A percentile compares a stretch with the other conserved stretches of the same genome.
phyloP scores from a whole-genome alignment of 1,284 basidiomycete species.

The Coniferiporia sulphurascens region DNA sequence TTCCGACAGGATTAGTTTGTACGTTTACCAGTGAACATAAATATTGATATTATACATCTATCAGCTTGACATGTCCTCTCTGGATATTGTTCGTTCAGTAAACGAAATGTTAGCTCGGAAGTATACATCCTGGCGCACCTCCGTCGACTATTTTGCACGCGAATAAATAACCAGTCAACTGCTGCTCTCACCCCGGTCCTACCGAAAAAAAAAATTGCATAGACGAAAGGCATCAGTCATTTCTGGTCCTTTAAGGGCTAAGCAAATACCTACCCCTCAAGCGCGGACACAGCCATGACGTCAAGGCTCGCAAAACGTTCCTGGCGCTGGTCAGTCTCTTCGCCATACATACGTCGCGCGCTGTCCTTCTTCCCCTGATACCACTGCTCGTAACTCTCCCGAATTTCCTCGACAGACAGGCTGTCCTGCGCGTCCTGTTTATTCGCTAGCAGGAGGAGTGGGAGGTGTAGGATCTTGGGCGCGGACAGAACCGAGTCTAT shows the following conservation, averaged over 20 bases:
- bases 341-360: slow-evolving; percentile 48
- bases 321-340: slow-evolving; percentile 45
- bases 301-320: slow-evolving; percentile 80
- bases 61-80: background rate
- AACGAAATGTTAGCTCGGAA: background rate
- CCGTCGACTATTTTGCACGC: slow-evolving; percentile 83
- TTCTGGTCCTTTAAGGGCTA: background rate
- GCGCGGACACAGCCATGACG: slow-evolving; percentile 84
- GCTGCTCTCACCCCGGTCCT: slow-evolving; percentile 88
- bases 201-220: background rate
- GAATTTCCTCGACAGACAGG: slow-evolving; percentile 82
- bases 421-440: slow-evolving; percentile 83
- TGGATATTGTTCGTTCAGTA: background rate
- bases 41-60: too few species aligned
- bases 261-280: slow-evolving; percentile 69
- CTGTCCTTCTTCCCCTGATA: slow-evolving; percentile 69
- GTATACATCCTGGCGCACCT: slow-evolving; percentile 23
- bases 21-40: too few species aligned
- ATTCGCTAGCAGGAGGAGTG: slow-evolving; percentile 85
- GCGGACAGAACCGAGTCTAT: slow-evolving; percentile 80
- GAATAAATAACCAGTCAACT: slow-evolving; percentile 90
- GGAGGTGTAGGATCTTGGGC: slow-evolving; percentile 83
- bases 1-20: background rate
- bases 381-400: slow-evolving; percentile 89
- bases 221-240: background rate